Base-by-base conservation (phyloP, 2,329 filamentous ascomycete genomes). In the Xylaria sp. region DNA sequence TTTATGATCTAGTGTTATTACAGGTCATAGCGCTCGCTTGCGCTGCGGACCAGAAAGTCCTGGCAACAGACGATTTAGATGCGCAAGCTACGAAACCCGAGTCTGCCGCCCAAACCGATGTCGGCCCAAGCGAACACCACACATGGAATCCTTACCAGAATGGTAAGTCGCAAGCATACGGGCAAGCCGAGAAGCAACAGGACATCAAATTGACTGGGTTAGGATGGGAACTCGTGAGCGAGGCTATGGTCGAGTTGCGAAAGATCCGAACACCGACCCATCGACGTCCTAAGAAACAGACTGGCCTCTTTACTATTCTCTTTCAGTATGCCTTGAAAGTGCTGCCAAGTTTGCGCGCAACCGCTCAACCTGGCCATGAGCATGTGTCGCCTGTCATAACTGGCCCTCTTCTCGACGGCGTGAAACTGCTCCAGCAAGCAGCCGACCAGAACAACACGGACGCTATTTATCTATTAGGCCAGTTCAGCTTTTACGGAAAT, bases 401-500 rank as follows among this genome's bases (percentile, higher is more conserved):
- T 56, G 82, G 84, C 0, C 81, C 83, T 38, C 80, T 88, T 5
- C 75, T 83, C 28, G 83, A 85, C 36, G 86, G 86, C 5, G 84
- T 88, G 28, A 80, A 80, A 63, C 79, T 87, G 26, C 83, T 89
- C 23, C 81, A 88, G 69, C 80, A 85, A 65, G 85, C 87, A 0
- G 84, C 86, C 15, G 79, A 80, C 17, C 81, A 84, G 69, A 87
- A 88, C 72, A 89, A 93, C 77, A 87, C 93, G 1, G 94, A 99
- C 79, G 96, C 96, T 5, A 88, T 98, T 54, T 97, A 92, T 77
- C 84, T 97, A 17, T 86, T 99, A 28, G 96, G 93, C 20, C 93
- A 99, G 79, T 91, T 99, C 86, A 97, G 97, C 83, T 98, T 98
- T 81, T 94, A 96, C 76, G 96, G 96, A 78, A 97, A 98, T 80